Percentiles rank a stretch among this genome's conserved stretches.
Evolutionary conservation across 768 basidiomycete species (phyloP).

Genomic region (Exsudoporus frostii): DNA sequence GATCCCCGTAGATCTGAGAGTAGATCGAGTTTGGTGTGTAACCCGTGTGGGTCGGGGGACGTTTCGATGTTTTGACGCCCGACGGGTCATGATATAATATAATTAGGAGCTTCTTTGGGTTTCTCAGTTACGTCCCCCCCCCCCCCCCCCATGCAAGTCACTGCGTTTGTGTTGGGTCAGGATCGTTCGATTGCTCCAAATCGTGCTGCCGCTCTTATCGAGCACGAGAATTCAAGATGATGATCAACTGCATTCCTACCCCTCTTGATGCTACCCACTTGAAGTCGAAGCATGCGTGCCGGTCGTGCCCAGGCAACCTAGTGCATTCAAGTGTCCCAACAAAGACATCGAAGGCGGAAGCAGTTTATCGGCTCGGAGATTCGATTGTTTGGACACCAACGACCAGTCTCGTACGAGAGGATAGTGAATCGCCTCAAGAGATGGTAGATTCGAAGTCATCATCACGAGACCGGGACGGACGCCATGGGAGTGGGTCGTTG

Average conservation of each 20-base stretch:
- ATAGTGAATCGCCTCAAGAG: no score
- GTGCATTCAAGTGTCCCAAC: neutral
- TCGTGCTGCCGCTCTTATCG: neutral
- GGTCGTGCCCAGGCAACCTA: neutral
- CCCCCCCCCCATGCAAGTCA: no score
- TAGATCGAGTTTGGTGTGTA: no score
- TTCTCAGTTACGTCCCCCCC: no score
- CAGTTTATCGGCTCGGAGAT: neutral
- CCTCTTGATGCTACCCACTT: neutral
- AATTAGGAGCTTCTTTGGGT: no score
- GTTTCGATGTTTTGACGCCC: no score
- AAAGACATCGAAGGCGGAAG: neutral
- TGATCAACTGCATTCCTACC: neutral
- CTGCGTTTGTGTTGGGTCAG: neutral
- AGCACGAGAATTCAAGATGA: neutral
- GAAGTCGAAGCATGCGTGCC: neutral
- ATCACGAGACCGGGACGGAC: neutral
- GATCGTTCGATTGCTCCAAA: neutral
- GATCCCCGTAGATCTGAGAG: conserved; percentile 15
- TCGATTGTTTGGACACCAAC: conserved; percentile 1
- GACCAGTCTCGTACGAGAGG: no score
- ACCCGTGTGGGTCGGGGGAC: no score
- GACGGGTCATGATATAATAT: no score
- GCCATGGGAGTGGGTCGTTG: neutral
- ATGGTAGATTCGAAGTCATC: no score